Evolutionary conservation across 495 filamentous ascomycete genomes (phyloP), one percentile per base, ranked within the genome.

Genomic region (Neurospora sp.): DNA sequence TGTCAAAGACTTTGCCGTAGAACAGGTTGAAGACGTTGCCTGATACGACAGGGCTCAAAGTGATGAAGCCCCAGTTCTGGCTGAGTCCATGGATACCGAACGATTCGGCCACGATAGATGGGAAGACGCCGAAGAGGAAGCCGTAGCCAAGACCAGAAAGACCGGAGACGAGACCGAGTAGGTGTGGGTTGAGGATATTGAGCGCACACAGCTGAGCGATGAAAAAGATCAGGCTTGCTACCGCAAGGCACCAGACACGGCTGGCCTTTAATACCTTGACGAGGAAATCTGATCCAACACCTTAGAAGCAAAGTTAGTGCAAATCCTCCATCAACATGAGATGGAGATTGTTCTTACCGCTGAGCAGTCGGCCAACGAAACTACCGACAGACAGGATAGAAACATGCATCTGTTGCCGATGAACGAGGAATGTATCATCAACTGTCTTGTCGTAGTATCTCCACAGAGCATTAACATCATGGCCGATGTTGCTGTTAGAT

Each of bases 21-120:
- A 93, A 87, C 5, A 98, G 81, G 81, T 98, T 98, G 84, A 98
- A 98, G 39, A 97, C 81, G 72, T 98, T 96, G 48, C 93, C 93
- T 20, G 89, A 93, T 70, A 97, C 83, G 6, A 97, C 91, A 0
- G 94, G 94, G 14, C 91, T 89, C 20, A 98, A 83, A 0, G 92
- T 98, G 92, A 99, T 97, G 76, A 90, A 91, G 40, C 96, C 96
- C 93, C 95, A 99, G 81, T 97, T 97, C 80, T 93, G 91, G 76
- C 88, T 91, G 23, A 99, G 85, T n/a, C 96, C 94, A 74, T 89
- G 85, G 44, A 97, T 90, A 38, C 96, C 96, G 80, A 99, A 99
- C 4, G 92, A 90, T 78, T 98, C 94, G 14, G 94, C 92, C 4
- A 94, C 91, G 69, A 99, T 89, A 1, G 96, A 92, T 10, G 96